Evolutionary conservation across 352 stramenopile genomes (phyloP).

Genomic region (Phytophthora melonis): DNA sequence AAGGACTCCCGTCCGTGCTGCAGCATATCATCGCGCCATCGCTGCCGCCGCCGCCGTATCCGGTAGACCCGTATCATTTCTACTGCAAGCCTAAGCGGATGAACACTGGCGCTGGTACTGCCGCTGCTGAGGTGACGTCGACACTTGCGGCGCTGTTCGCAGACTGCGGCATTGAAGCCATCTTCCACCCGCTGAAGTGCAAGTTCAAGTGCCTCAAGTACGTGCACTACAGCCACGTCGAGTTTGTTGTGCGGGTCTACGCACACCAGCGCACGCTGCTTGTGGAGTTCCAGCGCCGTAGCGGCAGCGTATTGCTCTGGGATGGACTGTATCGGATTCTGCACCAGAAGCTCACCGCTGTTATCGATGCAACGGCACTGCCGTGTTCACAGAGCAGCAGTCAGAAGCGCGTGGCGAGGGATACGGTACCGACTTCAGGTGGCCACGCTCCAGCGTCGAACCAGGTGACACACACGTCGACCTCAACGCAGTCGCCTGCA

Average conservation of each 20-base stretch:
- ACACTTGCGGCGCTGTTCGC: slow-evolving; percentile 48
- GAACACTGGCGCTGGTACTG: slow-evolving; percentile 34
- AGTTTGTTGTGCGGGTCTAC: slow-evolving; percentile 84
- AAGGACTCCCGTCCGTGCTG: slow-evolving; percentile 36
- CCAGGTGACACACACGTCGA: neutral
- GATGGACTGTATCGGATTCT: slow-evolving; percentile 83
- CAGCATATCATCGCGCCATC: slow-evolving; percentile 61
- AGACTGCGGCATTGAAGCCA: slow-evolving; percentile 73
- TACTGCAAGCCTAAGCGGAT: slow-evolving; percentile 55
- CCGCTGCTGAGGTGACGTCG: slow-evolving; percentile 58
- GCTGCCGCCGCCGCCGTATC: slow-evolving; percentile 73
- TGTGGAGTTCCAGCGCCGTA: slow-evolving; percentile 82
- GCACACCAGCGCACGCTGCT: slow-evolving; percentile 54
- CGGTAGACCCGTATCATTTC: slow-evolving; percentile 86
- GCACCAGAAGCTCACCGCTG: slow-evolving; percentile 61
- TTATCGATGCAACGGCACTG: slow-evolving; percentile 57
- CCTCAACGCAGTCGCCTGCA: slow-evolving; percentile 5
- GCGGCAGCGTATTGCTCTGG: slow-evolving; percentile 80
- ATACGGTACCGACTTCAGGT: slow-evolving; percentile 7
- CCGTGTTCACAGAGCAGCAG: slow-evolving; percentile 75
- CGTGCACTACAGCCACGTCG: slow-evolving; percentile 84
- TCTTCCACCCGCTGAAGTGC: slow-evolving; percentile 77
- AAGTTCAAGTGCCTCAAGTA: slow-evolving; percentile 92
- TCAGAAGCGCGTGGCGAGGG: slow-evolving; percentile 58
- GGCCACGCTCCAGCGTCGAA: slow-evolving; percentile 1